Base-by-base conservation (phyloP, 257 asterid species). In the Phtheirospermum japonicum region DNA sequence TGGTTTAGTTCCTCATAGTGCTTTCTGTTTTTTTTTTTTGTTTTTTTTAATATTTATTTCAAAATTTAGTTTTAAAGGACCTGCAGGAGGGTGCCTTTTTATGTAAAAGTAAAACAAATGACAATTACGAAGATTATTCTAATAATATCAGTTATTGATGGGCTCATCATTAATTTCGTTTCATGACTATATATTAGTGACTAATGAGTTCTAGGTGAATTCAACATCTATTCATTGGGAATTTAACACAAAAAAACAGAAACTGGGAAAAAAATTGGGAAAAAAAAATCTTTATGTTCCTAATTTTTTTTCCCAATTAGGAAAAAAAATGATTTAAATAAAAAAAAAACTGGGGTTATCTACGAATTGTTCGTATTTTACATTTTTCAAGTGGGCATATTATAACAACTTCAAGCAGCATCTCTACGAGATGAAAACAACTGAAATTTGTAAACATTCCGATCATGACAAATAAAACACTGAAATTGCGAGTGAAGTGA, bases 351-450 rank as follows among this genome's bases (percentile, higher is more conserved):
- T n/a, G n/a, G n/a, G n/a, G n/a, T n/a, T n/a, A n/a, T n/a, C n/a
- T n/a, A n/a, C n/a, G n/a, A n/a, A n/a, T n/a, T n/a, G n/a, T n/a
- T n/a, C n/a, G n/a, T 36, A 36, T 36, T 36, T 36, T 36, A 36
- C 42, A 9, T 7, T 9, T 36, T 2, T 11, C 42, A 9, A 2
- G 42, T 7, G 42, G 11, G 42, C 49, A 6, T 16, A 42, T 13
- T 12, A n/a, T n/a, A 17, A 5, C 19, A 7, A 42, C 18, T 42
- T 4, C 18, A 16, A 11, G n/a, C 48, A 40, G 2, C 48, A 40
- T 40, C 20, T 13, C 61, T 30, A 30, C 61, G 31, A 42, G 52
- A 60, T 59, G 65, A 50, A 23, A 60, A 60, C 39, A 56, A 19
- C 2, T 12, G 39, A 60, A 40, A 40, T 20, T 17, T 10, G 18